Conservation (phyloP, 2,329 filamentous ascomycete species). For the Ceratocystis cacaofunesta region DNA sequence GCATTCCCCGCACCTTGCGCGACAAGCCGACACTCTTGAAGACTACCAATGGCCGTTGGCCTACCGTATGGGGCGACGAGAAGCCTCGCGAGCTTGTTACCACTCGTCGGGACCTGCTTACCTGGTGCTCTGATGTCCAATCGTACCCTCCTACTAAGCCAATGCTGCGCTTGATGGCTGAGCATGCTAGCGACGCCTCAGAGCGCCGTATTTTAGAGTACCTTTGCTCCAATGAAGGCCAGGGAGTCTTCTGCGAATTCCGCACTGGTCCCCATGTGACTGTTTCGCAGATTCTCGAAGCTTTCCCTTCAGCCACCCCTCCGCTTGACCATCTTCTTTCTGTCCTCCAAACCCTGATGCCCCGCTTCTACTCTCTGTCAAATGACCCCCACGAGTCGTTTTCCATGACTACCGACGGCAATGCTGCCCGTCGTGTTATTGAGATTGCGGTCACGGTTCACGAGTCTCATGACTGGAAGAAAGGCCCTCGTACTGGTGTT, state of each 20-base stretch:
- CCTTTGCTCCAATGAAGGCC: constrained; percentile 77
- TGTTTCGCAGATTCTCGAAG: constrained; percentile 69
- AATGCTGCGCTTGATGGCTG: constrained; percentile 70
- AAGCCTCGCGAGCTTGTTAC: constrained; percentile 72
- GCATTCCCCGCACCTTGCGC: constrained; percentile 66
- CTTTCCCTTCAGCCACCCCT: constrained; percentile 83
- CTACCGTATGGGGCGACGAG: constrained; percentile 95
- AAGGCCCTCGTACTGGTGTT: constrained; percentile 61
- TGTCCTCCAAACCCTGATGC: constrained; percentile 77
- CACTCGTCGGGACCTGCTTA: constrained; percentile 79
- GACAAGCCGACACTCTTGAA: constrained; percentile 69
- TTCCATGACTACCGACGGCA: constrained; percentile 37
- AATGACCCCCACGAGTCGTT: constrained; percentile 79
- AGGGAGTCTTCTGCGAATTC: constrained; percentile 85
- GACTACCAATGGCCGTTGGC: constrained; percentile 75
- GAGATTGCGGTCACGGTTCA: constrained; percentile 97
- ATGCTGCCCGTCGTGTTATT: constrained; percentile 62
- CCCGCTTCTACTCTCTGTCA: constrained; percentile 93
- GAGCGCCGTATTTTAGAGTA: constrained; percentile 83
- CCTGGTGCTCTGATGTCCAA: constrained; percentile 89
- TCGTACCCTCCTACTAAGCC: constrained; percentile 83
- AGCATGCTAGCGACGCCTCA: constrained; percentile 62
- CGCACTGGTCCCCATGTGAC: constrained; percentile 79
- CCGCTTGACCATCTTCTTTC: constrained; percentile 71
- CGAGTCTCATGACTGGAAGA: constrained; percentile 65